Conservation (phyloP, 192 early-diverging fungal species). For the Umbelopsis isabellina region DNA sequence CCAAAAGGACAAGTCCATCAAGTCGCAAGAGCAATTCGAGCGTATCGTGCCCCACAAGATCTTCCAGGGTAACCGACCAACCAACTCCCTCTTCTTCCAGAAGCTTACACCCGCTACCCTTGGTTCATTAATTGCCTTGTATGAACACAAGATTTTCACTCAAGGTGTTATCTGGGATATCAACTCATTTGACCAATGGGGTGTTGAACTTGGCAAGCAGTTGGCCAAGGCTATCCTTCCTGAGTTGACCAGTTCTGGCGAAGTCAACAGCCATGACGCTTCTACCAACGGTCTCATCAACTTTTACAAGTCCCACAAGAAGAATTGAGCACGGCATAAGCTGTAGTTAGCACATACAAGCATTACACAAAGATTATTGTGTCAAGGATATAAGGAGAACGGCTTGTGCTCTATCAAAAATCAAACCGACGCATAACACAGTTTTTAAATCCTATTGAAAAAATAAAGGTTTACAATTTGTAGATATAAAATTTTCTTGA, state of each 20-base stretch:
- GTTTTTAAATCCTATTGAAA: no score
- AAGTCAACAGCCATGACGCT: constrained; percentile 81
- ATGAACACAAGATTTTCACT: constrained; percentile 99
- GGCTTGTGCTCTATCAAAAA: neutral
- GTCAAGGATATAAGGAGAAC: neutral
- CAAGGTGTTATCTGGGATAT: constrained; percentile 98
- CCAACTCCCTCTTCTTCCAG: constrained; percentile 95
- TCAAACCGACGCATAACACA: no score
- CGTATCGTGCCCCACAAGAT: constrained; percentile 90
- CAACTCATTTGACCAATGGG: constrained; percentile 97
- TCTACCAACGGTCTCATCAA: constrained; percentile 97
- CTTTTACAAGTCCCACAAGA: constrained; percentile 75
- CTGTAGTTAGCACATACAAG: neutral
- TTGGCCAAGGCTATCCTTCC: constrained; percentile 95
- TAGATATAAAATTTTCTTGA: no score
- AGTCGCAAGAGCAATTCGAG: constrained; percentile 53
- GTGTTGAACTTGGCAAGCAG: constrained; percentile 98
- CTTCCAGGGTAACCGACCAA: constrained; percentile 97
- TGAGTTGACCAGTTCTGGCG: constrained; percentile 68
- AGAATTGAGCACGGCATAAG: constrained; percentile 28
- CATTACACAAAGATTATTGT: no score
- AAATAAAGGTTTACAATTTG: no score
- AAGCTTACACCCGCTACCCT: constrained; percentile 89
- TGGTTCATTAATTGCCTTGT: constrained; percentile 93
- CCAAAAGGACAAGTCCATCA: constrained; percentile 57